Base-by-base conservation (phyloP, 2,329 filamentous ascomycete species). In the Malbranchea zuffiana region DNA sequence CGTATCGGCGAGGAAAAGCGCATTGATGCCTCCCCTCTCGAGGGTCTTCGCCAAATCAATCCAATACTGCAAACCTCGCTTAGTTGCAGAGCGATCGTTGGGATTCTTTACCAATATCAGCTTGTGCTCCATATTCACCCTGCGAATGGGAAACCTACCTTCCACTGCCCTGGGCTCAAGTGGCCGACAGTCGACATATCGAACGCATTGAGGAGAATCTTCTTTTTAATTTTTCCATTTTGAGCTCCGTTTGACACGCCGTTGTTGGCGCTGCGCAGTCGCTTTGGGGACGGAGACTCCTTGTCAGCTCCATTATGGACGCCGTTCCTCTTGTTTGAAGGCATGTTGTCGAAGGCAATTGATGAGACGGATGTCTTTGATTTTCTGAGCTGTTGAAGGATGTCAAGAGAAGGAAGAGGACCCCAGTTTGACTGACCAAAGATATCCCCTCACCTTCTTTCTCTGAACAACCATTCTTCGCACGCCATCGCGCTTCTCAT, bases 171-270 rank as follows among this genome's bases (percentile, higher is more conserved):
- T 1, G 75, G 74, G 0, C 72, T 75, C 21, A 80, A 51, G 50
- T 80, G 76, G 2, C 75, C 75, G 4, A 78, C 66, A 0, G 74
- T 78, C 7, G 66, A 74, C 74, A 78, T 78, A 41, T 78, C 75
- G 45, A 79, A 78, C 2, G 74, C 75, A 58, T 78, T 79, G 31
- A 79, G 59, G 4, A 78, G 50, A 10, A 78, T 76, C 17, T 71
- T 63, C 46, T 71, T 73, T 50, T 67, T 71, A n/a, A n/a, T n/a
- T n/a, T n/a, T n/a, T n/a, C 23, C n/a, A n/a, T 25, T 7, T 25
- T 25, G 7, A n/a, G 7, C 23, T n/a, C n/a, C n/a, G n/a, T n/a
- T n/a, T n/a, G n/a, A n/a, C n/a, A n/a, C n/a, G n/a, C n/a, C n/a
- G n/a, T n/a, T n/a, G n/a, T n/a, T n/a, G n/a, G n/a, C n/a, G n/a